Evolutionary conservation across 164 flowering plant species (phyloP), one percentile per base, ranked within the genome.

Genomic region (Tetrastigma voinierianum): DNA sequence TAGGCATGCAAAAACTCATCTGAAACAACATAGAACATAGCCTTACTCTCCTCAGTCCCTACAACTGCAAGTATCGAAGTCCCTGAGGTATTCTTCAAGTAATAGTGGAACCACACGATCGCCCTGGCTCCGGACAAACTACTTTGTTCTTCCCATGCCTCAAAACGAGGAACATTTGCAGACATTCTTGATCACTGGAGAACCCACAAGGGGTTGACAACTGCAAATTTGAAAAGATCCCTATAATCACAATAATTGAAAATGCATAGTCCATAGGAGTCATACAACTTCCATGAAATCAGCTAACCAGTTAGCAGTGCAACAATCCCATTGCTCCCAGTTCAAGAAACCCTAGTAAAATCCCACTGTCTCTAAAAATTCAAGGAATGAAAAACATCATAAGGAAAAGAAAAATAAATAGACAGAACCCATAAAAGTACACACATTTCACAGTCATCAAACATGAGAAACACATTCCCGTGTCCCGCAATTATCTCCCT

Each of bases 41-140:
- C 76, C 74, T 78, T 55, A 23, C 73, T 78, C 59, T 73, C 72
- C 71, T 78, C 81, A 32, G 76, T 71, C 17, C 81, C 81, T 19
- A 75, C 51, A 32, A 74, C 78, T 19, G 78, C 78, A 65, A 71
- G 75, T 10, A 68, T 65, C 2, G 32, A 56, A 11, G 68, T 17
- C 55, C 76, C 81, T 0, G 57, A 60, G 4, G 18, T 32, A 48
- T 70, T 73, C 69, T 74, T 78, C 73, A 78, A 46, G 64, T 64
- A 74, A 62, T 47, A 78, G 54, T 78, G 78, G n/a, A 51, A 78
- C 73, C 16, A 74, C 60, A 6, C 81, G 72, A 1, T 43, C 65
- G 3, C 78, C 81, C 10, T 76, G n/a, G 72, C 46, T 74, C 78
- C 2, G 32, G 70, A 16, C 71, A 74, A 15, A 78, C 46, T 57